phyloP scores from a whole-genome alignment of 805 yeast genomes.

The Wickerhamiella brachini region DNA sequence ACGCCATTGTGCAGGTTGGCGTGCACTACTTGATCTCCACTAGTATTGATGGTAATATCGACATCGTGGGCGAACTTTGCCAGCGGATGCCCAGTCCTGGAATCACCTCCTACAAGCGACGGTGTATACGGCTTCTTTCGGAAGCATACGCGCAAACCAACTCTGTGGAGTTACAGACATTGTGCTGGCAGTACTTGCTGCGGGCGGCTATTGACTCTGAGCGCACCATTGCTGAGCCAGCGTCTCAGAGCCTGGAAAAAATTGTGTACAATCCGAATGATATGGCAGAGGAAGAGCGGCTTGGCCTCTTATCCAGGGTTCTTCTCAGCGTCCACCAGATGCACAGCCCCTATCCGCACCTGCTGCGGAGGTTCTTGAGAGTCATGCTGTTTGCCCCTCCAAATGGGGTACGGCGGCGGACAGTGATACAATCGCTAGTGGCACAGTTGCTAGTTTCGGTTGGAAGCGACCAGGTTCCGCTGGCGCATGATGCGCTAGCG shows the following conservation, averaged over 20 bases:
- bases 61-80: neutral
- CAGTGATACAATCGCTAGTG: slow-evolving; percentile 3
- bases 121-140: slow-evolving; percentile 2
- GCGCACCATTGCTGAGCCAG: slow-evolving; percentile 1
- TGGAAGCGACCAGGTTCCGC: neutral
- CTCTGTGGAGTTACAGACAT: neutral
- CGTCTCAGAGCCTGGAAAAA: neutral
- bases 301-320: neutral
- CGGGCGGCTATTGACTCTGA: slow-evolving; percentile 3
- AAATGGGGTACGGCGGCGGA: neutral
- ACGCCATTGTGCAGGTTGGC: slow-evolving; percentile 4
- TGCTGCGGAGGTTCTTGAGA: slow-evolving; percentile 1
- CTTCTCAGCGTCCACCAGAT: neutral
- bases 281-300: neutral
- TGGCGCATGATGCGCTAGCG: neutral
- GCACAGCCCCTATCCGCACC: neutral
- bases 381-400: neutral
- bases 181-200: slow-evolving; percentile 6
- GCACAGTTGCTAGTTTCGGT: slow-evolving; percentile 1
- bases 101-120: slow-evolving; percentile 4
- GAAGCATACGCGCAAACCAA: neutral
- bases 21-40: slow-evolving; percentile 2
- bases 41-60: neutral
- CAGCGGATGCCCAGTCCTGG: slow-evolving; percentile 4
- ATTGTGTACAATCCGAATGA: neutral